Evolutionary conservation across 371 early-diverging fungal species (phyloP), one percentile per base, ranked within the genome.

Genomic region (Syncephalis fuscata): DNA sequence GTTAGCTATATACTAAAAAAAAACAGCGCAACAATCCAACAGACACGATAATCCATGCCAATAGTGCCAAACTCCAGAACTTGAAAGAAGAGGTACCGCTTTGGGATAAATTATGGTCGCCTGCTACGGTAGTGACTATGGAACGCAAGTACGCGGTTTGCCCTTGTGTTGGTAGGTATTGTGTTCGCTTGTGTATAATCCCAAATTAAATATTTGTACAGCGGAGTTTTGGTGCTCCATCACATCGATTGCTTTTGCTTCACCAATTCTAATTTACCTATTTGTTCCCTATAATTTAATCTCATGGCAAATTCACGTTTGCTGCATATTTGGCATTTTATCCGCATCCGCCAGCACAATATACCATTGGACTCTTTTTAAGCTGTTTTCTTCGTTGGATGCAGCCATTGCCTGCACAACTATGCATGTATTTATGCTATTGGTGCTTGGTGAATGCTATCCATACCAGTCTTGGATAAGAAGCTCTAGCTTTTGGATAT

Each of bases 191-290:
- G 9, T 37, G 7, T 37, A 37, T 37, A 37, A n/a, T 47, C 21
- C 38, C 16, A 11, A 23, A n/a, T 27, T 40, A 36, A 45, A 66
- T n/a, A n/a, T n/a, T 19, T 23, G n/a, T 21, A 19, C 40, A 11
- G 67, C 67, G 25, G 67, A 66, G 48, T 66, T 66, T 44, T 66
- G 60, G 45, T 66, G 67, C 44, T 64, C 67, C 0, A 54, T 66
- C 48, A 66, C 62, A 23, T 66, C 67, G 8, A 57, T 60, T 5
- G 64, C 52, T 54, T 66, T 66, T 42, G 64, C 64, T 3, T 55
- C 62, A 0, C 67, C 67, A 0, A 17, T 64, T 14, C 50, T 64
- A 2, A 48, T 64, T 17, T 60, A 61, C 47, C 39, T 49, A 3
- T 53, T 54, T 45, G 53, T 64, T 49, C 59, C 56, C 22, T 57